Base-by-base conservation (phyloP, 768 basidiomycete species). In the Lactarius tabidus region DNA sequence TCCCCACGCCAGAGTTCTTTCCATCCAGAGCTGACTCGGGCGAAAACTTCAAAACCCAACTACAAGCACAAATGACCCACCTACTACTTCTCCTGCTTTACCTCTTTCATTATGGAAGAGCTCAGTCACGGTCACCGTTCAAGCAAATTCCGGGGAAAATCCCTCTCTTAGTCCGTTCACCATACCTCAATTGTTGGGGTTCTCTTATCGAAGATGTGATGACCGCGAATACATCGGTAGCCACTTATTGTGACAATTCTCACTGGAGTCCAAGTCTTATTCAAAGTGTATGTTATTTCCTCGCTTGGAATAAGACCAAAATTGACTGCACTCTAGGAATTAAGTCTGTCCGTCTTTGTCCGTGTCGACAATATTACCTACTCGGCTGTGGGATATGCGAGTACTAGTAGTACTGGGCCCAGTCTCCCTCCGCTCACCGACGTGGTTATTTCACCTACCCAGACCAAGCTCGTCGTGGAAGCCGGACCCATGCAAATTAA, bases 131-230 rank as follows among this genome's bases (percentile, higher is more conserved):
- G 36, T 12, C 36, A 26, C n/a, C n/a, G n/a, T n/a, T n/a, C n/a
- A n/a, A n/a, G n/a, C n/a, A n/a, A n/a, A n/a, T n/a, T n/a, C n/a
- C n/a, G n/a, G n/a, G n/a, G n/a, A n/a, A n/a, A 39, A 51, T 72
- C 35, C 71, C 72, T 38, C 69, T 74, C n/a, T 62, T 68, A 28
- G 67, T 72, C 28, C 70, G 72, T 18, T 72, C 72, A 9, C 72
- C 74, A 17, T 71, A 70, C 51, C 57, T 73, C 39, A 70, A 57
- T 20, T 64, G 60, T 38, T 73, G 74, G 38, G 14, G 38, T 38
- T n/a, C n/a, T n/a, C n/a, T n/a, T n/a, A n/a, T n/a, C n/a, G n/a
- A n/a, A n/a, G n/a, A n/a, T 10, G 15, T 15, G 33, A 33, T 3
- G 4, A 33, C n/a, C n/a, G n/a, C 3, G 33, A 8, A 33, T n/a